Conservation (phyloP, 371 early-diverging fungal species). For the Mortierella sp. region DNA sequence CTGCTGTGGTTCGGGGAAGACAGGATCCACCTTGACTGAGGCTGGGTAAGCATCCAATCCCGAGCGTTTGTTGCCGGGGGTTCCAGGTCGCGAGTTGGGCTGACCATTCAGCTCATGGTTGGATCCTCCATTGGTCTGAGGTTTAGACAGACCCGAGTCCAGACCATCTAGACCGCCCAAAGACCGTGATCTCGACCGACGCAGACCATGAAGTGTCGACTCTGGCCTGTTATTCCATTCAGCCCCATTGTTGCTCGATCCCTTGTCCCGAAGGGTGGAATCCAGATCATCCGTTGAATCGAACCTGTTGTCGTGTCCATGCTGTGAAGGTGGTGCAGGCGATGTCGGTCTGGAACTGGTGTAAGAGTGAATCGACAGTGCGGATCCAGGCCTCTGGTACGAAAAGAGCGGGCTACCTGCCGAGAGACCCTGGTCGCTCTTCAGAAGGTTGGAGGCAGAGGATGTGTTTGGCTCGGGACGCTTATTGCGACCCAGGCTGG, state of each 20-base stretch:
- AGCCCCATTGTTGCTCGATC: not conserved
- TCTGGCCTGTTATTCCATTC: slow-evolving; percentile 19
- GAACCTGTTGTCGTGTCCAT: slow-evolving; percentile 10
- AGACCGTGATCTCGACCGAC: slow-evolving; percentile 24
- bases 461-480: slow-evolving; percentile 22
- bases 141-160: not conserved
- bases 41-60: slow-evolving; percentile 24
- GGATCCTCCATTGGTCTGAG: not conserved
- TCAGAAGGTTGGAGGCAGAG: slow-evolving; percentile 1
- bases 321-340: slow-evolving; percentile 18
- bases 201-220: slow-evolving; percentile 15
- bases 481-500: slow-evolving; percentile 45
- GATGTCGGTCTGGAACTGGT: slow-evolving; percentile 41
- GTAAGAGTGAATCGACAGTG: slow-evolving; percentile 51
- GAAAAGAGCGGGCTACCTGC: slow-evolving; percentile 21
- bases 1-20: not conserved
- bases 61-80: slow-evolving; percentile 7
- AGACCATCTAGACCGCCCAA: slow-evolving; percentile 8
- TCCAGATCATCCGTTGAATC: slow-evolving; percentile 10
- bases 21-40: slow-evolving; percentile 17
- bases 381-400: slow-evolving; percentile 42
- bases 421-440: slow-evolving; percentile 5
- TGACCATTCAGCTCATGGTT: not conserved
- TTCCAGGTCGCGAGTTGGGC: slow-evolving; percentile 16
- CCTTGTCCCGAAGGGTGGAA: not conserved